Evolutionary conservation across 257 asterid genomes (phyloP), one percentile per base, ranked within the genome.

Genomic region (Solanum pinnatisectum): DNA sequence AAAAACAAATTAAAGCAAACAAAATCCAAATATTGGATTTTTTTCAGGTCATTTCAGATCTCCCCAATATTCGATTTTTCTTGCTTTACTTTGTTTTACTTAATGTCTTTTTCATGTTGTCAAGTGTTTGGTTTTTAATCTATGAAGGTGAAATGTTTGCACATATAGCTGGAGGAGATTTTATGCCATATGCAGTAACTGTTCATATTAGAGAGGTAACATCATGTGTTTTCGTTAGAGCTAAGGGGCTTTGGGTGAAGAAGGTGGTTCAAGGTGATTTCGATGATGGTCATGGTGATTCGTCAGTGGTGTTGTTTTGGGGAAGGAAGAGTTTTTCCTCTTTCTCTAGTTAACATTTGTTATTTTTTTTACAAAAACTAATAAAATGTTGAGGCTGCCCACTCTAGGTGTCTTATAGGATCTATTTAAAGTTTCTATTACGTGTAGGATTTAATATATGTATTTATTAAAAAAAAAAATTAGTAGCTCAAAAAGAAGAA

Each of bases 161-260:
- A 56, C 10, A 6, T 56, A 52, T 4, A 18, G 0, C 63, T 18
- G 10, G 63, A 56, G n/a, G 10, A 0, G 4, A 56, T 56, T 56
- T 7, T 6, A 56, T 0, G 10, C 0, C 2, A 16, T 10, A 18
- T 18, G 63, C 1, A 10, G 10, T 56, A 56, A 56, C 0, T 6
- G n/a, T 56, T 52, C n/a, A 56, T 56, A 56, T 18, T 56, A 56
- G 60, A 56, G 63, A 56, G 4, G n/a, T 44, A 44, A 44, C 10
- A 18, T 18, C n/a, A 10, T 56, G n/a, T 56, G 63, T 18, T 56
- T 56, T 18, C 10, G 10, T 56, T 56, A 18, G 63, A 56, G 63
- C n/a, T 18, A 56, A 56, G 63, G 63, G 63, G 63, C 4, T 56
- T 56, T 6, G 4, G 1, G 63, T 0, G n/a, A 18, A 56, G 63